A percentile compares a stretch with the other conserved stretches of the same genome.
Evolutionary conservation across 208 protist genomes (phyloP).

Genomic region (Novymonas esmeraldas): DNA sequence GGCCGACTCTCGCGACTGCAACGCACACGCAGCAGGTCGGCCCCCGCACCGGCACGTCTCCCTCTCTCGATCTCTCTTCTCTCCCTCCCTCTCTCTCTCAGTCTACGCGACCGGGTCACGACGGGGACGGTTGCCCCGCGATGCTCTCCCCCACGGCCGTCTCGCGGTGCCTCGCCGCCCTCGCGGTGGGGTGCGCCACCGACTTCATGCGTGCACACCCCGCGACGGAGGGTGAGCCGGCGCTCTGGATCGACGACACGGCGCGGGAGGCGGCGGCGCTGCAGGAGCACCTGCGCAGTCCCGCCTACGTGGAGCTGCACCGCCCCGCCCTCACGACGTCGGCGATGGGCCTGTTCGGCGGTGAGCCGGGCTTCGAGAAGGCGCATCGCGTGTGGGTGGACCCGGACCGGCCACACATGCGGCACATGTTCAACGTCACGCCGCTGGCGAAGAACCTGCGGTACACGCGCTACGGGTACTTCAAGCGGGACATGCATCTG

Average conservation of each 20-base stretch:
- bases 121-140: neutral
- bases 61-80: slow-evolving; percentile 4
- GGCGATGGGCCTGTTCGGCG: slow-evolving; percentile 89
- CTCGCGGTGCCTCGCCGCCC: slow-evolving; percentile 35
- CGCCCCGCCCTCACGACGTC: slow-evolving; percentile 76
- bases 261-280: slow-evolving; percentile 39
- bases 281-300: slow-evolving; percentile 56
- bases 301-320: slow-evolving; percentile 88
- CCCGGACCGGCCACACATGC: slow-evolving; percentile 90
- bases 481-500: slow-evolving; percentile 91
- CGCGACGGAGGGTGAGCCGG: slow-evolving; percentile 1
- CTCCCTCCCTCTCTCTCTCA: slow-evolving; percentile 10
- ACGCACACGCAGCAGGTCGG: no score
- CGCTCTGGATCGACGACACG: slow-evolving; percentile 85
- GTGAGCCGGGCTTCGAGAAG: slow-evolving; percentile 92
- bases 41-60: no score
- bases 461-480: slow-evolving; percentile 91
- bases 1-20: no score
- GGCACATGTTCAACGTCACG: slow-evolving; percentile 89
- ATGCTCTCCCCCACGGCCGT: slow-evolving; percentile 43
- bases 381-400: slow-evolving; percentile 90
- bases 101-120: neutral
- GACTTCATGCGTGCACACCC: slow-evolving; percentile 27
- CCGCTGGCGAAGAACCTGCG: slow-evolving; percentile 86
- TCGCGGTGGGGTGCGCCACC: slow-evolving; percentile 36